Evolutionary conservation across 768 basidiomycete genomes (phyloP).

Genomic region (Coprinopsis strossmayeri): DNA sequence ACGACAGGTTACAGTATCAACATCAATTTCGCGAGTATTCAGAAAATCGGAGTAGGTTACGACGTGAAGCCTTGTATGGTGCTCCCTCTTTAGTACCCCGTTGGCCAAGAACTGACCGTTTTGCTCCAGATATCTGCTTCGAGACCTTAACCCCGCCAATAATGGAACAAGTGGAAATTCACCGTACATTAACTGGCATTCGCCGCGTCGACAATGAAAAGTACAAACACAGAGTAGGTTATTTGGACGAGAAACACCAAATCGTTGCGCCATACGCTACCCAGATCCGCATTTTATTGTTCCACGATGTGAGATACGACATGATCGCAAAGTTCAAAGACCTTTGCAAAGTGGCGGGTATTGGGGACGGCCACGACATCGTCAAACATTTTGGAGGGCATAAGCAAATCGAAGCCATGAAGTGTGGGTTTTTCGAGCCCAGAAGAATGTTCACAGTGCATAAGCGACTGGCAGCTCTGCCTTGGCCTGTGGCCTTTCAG

Average conservation of each 20-base stretch:
- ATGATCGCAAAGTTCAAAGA: constrained; percentile 42
- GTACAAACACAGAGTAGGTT: constrained; percentile 52
- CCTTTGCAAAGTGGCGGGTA: constrained; percentile 47
- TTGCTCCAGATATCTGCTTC: constrained; percentile 57
- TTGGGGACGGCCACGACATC: constrained; percentile 25
- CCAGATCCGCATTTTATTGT: constrained; percentile 59
- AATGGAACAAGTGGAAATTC: constrained; percentile 54
- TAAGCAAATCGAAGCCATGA: constrained; percentile 41
- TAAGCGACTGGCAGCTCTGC: constrained; percentile 36
- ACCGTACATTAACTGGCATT: constrained; percentile 41
- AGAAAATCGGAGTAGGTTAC: constrained; percentile 52
- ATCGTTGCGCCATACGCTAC: constrained; percentile 64
- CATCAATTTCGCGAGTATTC: constrained; percentile 52
- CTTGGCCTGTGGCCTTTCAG: constrained; percentile 73
- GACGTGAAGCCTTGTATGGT: constrained; percentile 56
- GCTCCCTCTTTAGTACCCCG: background rate
- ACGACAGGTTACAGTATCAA: constrained; percentile 42
- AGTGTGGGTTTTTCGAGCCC: constrained; percentile 43
- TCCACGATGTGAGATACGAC: constrained; percentile 38
- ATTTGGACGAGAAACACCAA: constrained; percentile 52
- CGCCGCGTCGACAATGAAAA: constrained; percentile 32
- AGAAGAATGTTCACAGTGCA: constrained; percentile 41
- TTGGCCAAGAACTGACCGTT: background rate
- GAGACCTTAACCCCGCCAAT: constrained; percentile 60
- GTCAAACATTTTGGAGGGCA: constrained; percentile 24